Percentiles rank a stretch among this genome's conserved stretches.
Evolutionary conservation across 1,139 yeast genomes (phyloP).

Genomic region (Nakaseomyces bracarensis): DNA sequence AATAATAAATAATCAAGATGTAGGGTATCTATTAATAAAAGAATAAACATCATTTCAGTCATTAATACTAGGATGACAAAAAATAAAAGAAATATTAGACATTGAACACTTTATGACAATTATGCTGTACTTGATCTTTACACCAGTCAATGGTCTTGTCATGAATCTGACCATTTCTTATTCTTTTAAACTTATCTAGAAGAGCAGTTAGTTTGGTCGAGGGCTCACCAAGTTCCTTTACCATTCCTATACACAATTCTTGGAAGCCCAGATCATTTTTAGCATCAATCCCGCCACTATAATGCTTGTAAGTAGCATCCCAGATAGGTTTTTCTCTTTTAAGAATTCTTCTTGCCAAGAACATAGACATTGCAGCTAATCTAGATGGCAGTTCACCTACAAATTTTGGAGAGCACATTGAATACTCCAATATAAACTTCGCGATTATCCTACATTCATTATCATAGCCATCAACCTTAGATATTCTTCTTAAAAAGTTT

Average conservation of each 20-base stretch:
- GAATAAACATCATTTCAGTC: too few relatives aligned
- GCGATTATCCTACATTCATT: conserved; percentile 84
- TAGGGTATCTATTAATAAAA: too few relatives aligned
- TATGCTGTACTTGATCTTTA: conserved; percentile 3
- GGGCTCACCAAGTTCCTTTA: conserved; percentile 27
- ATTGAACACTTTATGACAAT: conserved; percentile 4
- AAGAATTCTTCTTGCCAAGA: conserved; percentile 68
- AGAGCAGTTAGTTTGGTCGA: conserved; percentile 27
- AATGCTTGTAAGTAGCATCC: conserved; percentile 73
- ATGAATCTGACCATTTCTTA: conserved; percentile 19
- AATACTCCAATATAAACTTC: conserved; percentile 76
- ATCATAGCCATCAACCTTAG: conserved; percentile 92
- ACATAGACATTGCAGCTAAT: conserved; percentile 87
- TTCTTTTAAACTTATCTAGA: conserved; percentile 22
- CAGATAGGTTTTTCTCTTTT: conserved; percentile 46
- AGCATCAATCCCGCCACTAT: conserved; percentile 57
- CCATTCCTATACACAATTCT: conserved; percentile 17
- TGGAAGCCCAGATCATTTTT: conserved; percentile 17
- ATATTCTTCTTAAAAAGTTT: conserved; percentile 84
- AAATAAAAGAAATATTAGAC: not conserved
- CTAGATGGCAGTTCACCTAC: conserved; percentile 69
- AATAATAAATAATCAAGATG: too few relatives aligned
- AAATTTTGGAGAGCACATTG: conserved; percentile 70
- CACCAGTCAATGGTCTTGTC: conserved; percentile 17
- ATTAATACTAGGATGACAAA: too few relatives aligned